Base-by-base conservation (phyloP, 1,284 basidiomycete genomes). In the Ustilago lituana region DNA sequence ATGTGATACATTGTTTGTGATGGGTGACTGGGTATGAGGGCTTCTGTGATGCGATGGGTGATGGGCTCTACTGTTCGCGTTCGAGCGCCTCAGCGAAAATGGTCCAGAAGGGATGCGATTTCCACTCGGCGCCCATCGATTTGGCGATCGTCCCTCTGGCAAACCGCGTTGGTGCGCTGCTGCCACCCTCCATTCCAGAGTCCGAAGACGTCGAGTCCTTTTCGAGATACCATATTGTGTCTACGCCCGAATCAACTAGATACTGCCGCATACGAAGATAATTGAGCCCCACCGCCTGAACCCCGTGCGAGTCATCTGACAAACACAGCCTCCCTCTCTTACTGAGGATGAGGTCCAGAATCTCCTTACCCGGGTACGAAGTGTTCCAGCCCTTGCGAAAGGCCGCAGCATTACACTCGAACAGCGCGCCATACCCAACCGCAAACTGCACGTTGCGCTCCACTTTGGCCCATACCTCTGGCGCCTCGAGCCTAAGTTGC, bases 301-400 rank as follows among this genome's bases (percentile, higher is more conserved):
- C 90, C 0, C 93, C 93, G 78, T 98, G 95, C 55, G 94, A 95
- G 83, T 98, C 95, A 82, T 98, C 95, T 2, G 94, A 98, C 17
- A 98, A 86, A 19, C 90, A 88, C 58, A 98, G 86, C 20, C 88
- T 87, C 0, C 95, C 95, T 6, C 86, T 86, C 32, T 85, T 80
- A 17, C 85, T 77, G 12, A 88, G 74, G 59, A 98, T 91, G 15
- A 91, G 80, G 91, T 94, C 72, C 29, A 74, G 26, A 11, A 96
- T 86, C 58, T 95, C 92, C 49, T 83, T 80, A 2, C 87, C 91
- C 0, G 95, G 96, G 83, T 96, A 98, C 4, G 90, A 59, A 7
- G 89, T 87, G 19, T 83, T 77, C 95, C 96, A 98, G 2, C 90
- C 89, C 82, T 98, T 98, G 67, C 93, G 85, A 74, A 98, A 89